Base-by-base conservation (phyloP, 129 eudicot genomes). In the Heracleum sosnowskyi region DNA sequence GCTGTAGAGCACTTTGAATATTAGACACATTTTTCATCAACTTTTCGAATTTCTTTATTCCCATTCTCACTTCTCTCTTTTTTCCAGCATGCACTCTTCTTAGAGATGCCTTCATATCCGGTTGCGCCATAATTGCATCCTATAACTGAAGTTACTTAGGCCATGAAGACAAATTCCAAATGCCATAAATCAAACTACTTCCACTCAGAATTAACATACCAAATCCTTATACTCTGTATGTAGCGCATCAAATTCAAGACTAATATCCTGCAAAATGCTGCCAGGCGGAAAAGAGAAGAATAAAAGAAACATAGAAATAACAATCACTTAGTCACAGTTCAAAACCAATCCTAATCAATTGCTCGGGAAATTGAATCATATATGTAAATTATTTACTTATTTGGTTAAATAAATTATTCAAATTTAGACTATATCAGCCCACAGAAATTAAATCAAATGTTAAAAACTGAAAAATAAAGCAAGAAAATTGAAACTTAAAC, bases 231-330 rank as follows among this genome's bases (percentile, higher is more conserved):
- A 82, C 79, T 95, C 97, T 5, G 85, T 68, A 69, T 87, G 88
- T 81, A 91, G 78, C 29, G 80, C 83, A 74, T 91, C 96, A 76
- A 91, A 95, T 85, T 88, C 96, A 71, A 77, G 82, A 69, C 80
- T 90, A 71, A 95, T 81, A 84, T 95, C 99, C 92, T 95, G 99
- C 70, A 95, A 83, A 64, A 89, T 70, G 39, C 99, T 95, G 91
- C 78, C 75, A 75, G 76, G 24, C 36, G 7, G 66, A 64, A 37
- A 75, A 29, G 12, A 17, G 74, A 1, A 63, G 37, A 70, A 69
- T 33, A 11, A 9, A 33, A 13, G 34, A 16, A 0, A 31, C 36
- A 44, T 44, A 44, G 4, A 44, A 24, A 42, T 24, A 28, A 16
- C 53, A 60, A 24, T 13, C 39, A 34, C 78, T 33, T 77, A 8